These are phyloP conservation scores for Saccharomycopsis schoenii DNA, from an alignment of 805 yeast genomes.

Conservation along the genomic window DNA sequence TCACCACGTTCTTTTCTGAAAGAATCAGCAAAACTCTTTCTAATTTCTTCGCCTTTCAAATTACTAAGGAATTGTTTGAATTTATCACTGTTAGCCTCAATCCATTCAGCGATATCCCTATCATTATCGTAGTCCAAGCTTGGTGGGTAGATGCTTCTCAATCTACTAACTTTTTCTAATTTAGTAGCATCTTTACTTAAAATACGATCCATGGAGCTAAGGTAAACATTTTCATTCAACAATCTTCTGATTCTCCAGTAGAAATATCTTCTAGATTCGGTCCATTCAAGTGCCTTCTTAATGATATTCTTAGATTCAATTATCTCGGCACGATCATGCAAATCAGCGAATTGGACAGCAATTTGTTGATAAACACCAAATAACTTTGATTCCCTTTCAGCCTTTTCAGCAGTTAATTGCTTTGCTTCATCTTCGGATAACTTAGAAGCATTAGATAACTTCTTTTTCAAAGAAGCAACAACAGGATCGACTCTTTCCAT, in stretches of 20 bases:
- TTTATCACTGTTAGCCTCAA: slow-evolving; percentile 63
- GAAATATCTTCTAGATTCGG: slow-evolving; percentile 84
- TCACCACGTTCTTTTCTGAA: slow-evolving; percentile 46
- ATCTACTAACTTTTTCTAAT: slow-evolving; percentile 76
- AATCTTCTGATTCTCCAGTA: slow-evolving; percentile 99
- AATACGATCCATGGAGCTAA: slow-evolving; percentile 61
- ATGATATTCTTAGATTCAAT: slow-evolving; percentile 94
- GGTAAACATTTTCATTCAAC: slow-evolving; percentile 81
- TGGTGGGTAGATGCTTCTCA: slow-evolving; percentile 78
- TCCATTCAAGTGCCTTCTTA: slow-evolving; percentile 78
- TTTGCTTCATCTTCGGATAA: slow-evolving; percentile 58
- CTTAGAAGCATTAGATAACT: slow-evolving; percentile 40
- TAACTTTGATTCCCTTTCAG: slow-evolving; percentile 68
- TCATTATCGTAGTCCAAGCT: slow-evolving; percentile 64
- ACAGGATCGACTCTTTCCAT: slow-evolving; percentile 82
- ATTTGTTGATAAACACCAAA: slow-evolving; percentile 87
- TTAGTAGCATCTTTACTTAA: slow-evolving; percentile 45
- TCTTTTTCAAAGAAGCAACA: slow-evolving; percentile 57
- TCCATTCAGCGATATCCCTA: slow-evolving; percentile 71
- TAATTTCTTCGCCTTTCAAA: slow-evolving; percentile 56
- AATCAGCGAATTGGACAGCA: slow-evolving; percentile 92
- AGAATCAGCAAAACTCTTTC: slow-evolving; percentile 51
- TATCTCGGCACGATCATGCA: slow-evolving; percentile 96
- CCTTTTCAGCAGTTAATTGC: slow-evolving; percentile 52
- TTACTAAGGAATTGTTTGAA: slow-evolving; percentile 53